phyloP scores from a whole-genome alignment of 2,329 filamentous ascomycete species.

The Phyllosticta citrichinensis region DNA sequence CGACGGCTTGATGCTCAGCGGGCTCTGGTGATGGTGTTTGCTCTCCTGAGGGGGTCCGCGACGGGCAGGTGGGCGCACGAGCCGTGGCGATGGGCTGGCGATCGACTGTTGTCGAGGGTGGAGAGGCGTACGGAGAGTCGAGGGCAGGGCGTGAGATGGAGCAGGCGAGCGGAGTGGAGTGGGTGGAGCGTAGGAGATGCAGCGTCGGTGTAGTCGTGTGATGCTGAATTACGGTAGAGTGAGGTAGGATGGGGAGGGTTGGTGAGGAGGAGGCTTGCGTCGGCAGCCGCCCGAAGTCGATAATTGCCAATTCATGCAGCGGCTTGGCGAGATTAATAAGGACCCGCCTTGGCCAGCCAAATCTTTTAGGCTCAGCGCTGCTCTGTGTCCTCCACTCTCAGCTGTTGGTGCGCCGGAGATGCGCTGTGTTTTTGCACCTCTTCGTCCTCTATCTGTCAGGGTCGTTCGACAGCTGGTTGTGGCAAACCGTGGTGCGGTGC shows the following conservation, averaged over 20 bases:
- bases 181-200: slow-evolving; percentile 8
- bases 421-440: no score
- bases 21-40: slow-evolving; percentile 11
- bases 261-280: slow-evolving; percentile 8
- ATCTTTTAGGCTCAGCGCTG: neutral
- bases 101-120: neutral
- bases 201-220: slow-evolving; percentile 7
- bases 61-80: slow-evolving; percentile 9
- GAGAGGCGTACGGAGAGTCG: slow-evolving; percentile 1
- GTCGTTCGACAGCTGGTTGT: no score
- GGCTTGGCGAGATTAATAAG: slow-evolving; percentile 11
- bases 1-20: slow-evolving; percentile 6
- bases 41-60: slow-evolving; percentile 12
- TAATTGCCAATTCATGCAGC: slow-evolving; percentile 7
- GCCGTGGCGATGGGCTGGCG: slow-evolving; percentile 8
- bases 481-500: no score
- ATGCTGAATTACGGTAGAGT: slow-evolving; percentile 1
- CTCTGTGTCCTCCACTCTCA: neutral
- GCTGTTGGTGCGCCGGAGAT: no score
- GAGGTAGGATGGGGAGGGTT: slow-evolving; percentile 2
- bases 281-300: slow-evolving; percentile 10
- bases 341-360: neutral
- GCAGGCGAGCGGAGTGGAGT: neutral
- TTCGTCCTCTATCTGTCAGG: no score
- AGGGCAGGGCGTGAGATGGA: neutral